phyloP scores from a whole-genome alignment of 2,329 filamentous ascomycete species.

The Botrytis tulipae region DNA sequence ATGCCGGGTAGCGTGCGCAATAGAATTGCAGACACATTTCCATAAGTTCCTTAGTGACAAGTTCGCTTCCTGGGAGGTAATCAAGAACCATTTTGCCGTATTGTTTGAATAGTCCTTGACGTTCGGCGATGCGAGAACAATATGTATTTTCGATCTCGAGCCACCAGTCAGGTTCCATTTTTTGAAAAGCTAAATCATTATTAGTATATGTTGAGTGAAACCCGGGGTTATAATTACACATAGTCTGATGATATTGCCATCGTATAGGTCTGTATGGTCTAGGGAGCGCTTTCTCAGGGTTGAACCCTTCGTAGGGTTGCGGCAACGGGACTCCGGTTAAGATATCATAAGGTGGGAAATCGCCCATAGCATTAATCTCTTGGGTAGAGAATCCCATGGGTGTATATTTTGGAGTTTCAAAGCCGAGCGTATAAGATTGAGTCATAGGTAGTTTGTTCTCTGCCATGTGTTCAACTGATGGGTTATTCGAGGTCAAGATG shows the following conservation, averaged over 20 bases:
- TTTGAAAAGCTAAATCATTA: slow-evolving; percentile 62
- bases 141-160: slow-evolving; percentile 82
- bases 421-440: slow-evolving; percentile 32
- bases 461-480: slow-evolving; percentile 25
- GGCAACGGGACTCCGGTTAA: slow-evolving; percentile 75
- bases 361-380: slow-evolving; percentile 68
- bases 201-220: not conserved
- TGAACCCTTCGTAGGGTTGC: slow-evolving; percentile 59
- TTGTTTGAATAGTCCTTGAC: slow-evolving; percentile 60
- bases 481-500: slow-evolving; percentile 25
- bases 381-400: slow-evolving; percentile 68
- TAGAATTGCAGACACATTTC: slow-evolving; percentile 81
- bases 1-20: slow-evolving; percentile 72
- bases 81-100: slow-evolving; percentile 65
- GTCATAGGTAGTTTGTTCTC: slow-evolving; percentile 31
- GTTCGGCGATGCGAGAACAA: slow-evolving; percentile 62
- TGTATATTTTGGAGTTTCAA: slow-evolving; percentile 47
- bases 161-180: slow-evolving; percentile 82
- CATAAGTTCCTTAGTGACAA: slow-evolving; percentile 83
- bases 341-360: slow-evolving; percentile 76
- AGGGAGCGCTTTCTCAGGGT: slow-evolving; percentile 65
- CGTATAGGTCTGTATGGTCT: slow-evolving; percentile 78
- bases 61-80: slow-evolving; percentile 69
- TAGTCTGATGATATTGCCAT: slow-evolving; percentile 86
- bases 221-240: slow-evolving; percentile 61